These are phyloP conservation scores for Phanerodontia chrysosporium DNA, from an alignment of 768 basidiomycete genomes.

Conservation along the genomic window DNA sequence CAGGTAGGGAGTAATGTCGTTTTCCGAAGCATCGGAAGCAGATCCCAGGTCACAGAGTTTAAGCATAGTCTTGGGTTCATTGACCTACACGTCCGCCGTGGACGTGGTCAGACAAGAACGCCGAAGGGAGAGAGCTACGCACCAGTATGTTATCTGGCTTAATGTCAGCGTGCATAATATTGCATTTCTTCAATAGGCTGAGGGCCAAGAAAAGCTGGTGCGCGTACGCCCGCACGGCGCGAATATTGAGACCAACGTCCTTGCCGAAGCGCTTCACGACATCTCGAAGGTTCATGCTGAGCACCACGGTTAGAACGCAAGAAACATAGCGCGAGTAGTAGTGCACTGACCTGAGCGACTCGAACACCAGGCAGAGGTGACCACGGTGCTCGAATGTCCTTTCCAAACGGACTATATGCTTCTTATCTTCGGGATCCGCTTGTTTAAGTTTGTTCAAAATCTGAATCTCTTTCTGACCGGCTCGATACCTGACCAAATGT, in stretches of 20 bases:
- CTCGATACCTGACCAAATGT: constrained; percentile 69
- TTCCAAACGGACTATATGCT: constrained; percentile 90
- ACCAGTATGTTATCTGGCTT: constrained; percentile 98
- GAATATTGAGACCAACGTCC: constrained; percentile 92
- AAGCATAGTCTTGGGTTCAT: constrained; percentile 87
- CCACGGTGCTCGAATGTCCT: constrained; percentile 96
- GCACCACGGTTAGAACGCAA: neutral
- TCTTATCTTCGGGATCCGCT: constrained; percentile 95
- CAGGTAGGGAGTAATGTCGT: constrained; percentile 96
- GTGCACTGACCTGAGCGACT: constrained; percentile 72
- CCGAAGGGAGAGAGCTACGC: too few species aligned
- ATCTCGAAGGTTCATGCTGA: constrained; percentile 95
- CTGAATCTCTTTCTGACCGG: constrained; percentile 87
- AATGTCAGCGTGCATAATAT: constrained; percentile 97
- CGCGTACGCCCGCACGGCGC: constrained; percentile 97
- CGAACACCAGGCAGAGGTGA: constrained; percentile 94
- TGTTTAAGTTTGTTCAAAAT: constrained; percentile 84
- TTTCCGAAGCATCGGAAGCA: constrained; percentile 90
- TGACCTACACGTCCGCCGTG: constrained; percentile 68
- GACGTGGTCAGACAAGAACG: too few species aligned
- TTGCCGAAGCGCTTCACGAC: constrained; percentile 98
- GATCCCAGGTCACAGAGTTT: constrained; percentile 98
- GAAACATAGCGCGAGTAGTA: neutral
- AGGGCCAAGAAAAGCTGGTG: constrained; percentile 92
- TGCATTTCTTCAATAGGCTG: constrained; percentile 79